These are phyloP conservation scores for Cymbidium sinense DNA, from an alignment of 106 monocot species.

Conservation along the genomic window DNA sequence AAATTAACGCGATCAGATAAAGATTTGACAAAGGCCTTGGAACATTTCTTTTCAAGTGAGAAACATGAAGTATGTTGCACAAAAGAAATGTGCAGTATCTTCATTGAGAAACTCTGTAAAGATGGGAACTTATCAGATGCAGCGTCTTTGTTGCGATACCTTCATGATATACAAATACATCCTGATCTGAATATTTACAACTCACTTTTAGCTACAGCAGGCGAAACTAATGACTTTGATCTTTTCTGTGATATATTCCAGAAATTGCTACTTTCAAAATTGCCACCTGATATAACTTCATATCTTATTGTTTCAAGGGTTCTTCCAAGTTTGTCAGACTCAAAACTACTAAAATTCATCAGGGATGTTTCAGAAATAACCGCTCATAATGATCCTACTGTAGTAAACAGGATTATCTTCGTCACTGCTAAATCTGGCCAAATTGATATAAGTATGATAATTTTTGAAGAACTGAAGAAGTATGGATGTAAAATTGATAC, in stretches of 20 bases:
- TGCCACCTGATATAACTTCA: slow-evolving; percentile 46
- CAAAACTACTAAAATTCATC: slow-evolving; percentile 35
- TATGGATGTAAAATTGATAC: slow-evolving; percentile 30
- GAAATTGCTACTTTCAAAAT: slow-evolving; percentile 42
- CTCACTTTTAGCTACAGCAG: slow-evolving; percentile 31
- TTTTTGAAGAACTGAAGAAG: slow-evolving; percentile 58
- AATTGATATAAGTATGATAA: slow-evolving; percentile 32
- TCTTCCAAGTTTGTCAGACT: slow-evolving; percentile 29
- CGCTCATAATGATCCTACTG: slow-evolving; percentile 32
- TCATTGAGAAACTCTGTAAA: slow-evolving; percentile 44
- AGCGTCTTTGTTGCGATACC: slow-evolving; percentile 24
- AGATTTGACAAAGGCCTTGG: slow-evolving; percentile 9
- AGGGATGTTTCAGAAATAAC: slow-evolving; percentile 50
- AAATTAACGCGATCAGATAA: slow-evolving; percentile 8
- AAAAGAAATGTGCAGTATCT: slow-evolving; percentile 24
- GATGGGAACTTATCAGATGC: slow-evolving; percentile 39
- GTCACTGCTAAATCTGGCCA: slow-evolving; percentile 41
- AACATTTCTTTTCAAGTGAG: slow-evolving; percentile 16
- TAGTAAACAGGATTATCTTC: slow-evolving; percentile 62
- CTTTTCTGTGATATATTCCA: slow-evolving; percentile 52
- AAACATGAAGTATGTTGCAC: slow-evolving; percentile 14
- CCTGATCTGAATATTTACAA: slow-evolving; percentile 33
- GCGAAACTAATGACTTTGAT: slow-evolving; percentile 30
- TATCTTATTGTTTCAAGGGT: slow-evolving; percentile 45
- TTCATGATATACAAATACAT: slow-evolving; percentile 25